These are phyloP conservation scores for Boletus insuetus DNA, from an alignment of 768 basidiomycete genomes.

Conservation along the genomic window DNA sequence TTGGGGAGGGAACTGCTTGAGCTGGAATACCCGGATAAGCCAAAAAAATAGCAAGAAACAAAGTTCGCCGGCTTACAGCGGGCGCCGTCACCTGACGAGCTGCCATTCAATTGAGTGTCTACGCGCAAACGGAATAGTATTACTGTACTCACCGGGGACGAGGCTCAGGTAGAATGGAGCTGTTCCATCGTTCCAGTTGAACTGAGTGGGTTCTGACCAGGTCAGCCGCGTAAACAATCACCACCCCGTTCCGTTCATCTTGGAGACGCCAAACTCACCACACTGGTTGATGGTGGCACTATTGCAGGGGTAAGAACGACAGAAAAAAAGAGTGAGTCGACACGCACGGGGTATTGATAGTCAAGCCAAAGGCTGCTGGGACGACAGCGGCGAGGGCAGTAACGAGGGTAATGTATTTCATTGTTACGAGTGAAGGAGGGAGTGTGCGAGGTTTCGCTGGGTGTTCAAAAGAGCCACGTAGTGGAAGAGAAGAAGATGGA, in stretches of 20 bases:
- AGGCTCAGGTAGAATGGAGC: constrained; percentile 59
- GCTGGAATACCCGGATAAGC: constrained; percentile 33
- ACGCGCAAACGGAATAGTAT: rapidly evolving
- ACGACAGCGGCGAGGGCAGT: constrained; percentile 29
- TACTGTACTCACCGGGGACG: constrained; percentile 50
- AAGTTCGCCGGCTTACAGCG: constrained; percentile 40
- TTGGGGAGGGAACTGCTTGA: constrained; percentile 51
- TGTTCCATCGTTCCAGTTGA: constrained; percentile 52
- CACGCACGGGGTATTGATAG: constrained; percentile 70
- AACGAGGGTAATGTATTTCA: constrained; percentile 36
- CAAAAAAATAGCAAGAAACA: background rate
- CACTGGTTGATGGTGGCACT: constrained; percentile 48
- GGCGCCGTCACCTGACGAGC: constrained; percentile 51
- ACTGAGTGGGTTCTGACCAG: constrained; percentile 52
- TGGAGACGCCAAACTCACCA: constrained; percentile 37
- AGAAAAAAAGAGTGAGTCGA: background rate
- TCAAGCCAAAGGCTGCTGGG: constrained; percentile 43
- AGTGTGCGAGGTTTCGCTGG: constrained; percentile 15
- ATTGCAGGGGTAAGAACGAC: background rate
- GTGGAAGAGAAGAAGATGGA: constrained; percentile 1
- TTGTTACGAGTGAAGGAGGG: constrained; percentile 26
- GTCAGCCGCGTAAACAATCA: background rate
- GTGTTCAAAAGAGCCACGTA: background rate
- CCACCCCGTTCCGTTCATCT: background rate
- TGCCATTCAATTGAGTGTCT: constrained; percentile 22